Base-by-base conservation (phyloP, 257 asterid genomes). In the Solanum phureja region DNA sequence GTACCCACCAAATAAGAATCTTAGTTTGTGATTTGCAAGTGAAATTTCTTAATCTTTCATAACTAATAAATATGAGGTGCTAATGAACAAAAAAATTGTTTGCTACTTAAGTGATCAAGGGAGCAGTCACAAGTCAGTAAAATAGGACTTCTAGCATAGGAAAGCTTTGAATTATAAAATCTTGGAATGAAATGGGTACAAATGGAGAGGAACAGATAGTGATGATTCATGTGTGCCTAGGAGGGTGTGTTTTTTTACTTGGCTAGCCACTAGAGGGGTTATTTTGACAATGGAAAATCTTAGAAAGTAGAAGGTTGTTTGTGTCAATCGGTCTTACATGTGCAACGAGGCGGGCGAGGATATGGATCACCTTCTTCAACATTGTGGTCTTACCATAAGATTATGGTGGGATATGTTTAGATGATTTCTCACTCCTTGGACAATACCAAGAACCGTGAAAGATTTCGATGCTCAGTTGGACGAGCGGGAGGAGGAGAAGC, bases 1-100 rank as follows among this genome's bases (percentile, higher is more conserved):
- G 86, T 40, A 86, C 87, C 75, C 85, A 90, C 87, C 91, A 88
- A 88, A 44, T 21, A 42, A 68, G 62, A 24, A 66, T 33, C 75
- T 76, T 33, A 82, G 83, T 37, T 46, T 77, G 85, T 81, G 42
- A 49, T 49, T 44, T 81, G 68, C 85, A 49, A 81, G 40, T 81
- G 42, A 81, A 81, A 81, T 46, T 81, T 18, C 68, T 18, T 81
- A 4, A 81, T 27, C 27, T 46, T 81, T 29, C n/a, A 29, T 46
- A 46, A 66, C 16, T 66, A 37, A 73, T 21, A 49, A 37, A 44
- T 16, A 86, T 34, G 66, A 44, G 44, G 33, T 31, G 83, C 69
- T 69, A 71, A 71, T 60, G 76, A 31, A 35, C 69, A 35, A 71
- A 29, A 29, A 69, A 42, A 71, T 11, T 8, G 13, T 38, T n/a